Base-by-base conservation (phyloP, 148 eudicot species). In the Rhododendron henanense region DNA sequence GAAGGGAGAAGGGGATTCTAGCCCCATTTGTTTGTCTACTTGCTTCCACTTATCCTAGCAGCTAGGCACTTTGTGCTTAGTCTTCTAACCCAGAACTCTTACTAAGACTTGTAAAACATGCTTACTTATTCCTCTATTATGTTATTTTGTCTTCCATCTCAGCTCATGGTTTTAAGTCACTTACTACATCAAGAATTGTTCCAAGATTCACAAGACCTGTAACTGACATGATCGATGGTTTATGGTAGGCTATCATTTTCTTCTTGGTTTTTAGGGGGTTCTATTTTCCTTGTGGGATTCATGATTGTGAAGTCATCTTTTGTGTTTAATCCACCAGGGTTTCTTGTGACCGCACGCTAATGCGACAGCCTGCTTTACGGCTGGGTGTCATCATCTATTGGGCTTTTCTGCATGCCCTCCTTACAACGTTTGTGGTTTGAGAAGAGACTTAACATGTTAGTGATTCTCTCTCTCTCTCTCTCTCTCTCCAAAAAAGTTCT, bases 91-190 rank as follows among this genome's bases (percentile, higher is more conserved):
- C 16, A 35, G 77, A 50, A 83, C 50, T 37, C 61, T 53, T 85
- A 25, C 45, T 79, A 83, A 79, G 76, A 82, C 55, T 82, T 61
- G 6, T 28, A 83, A 37, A 82, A 65, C 78, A 25, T 67, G n/a
- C 51, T 53, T 28, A 39, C 61, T 53, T 84, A 67, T 16, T 39
- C 45, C 8, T 19, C 28, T 41, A 3, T 79, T 51, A 69, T 86
- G 71, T 86, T 71, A 23, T 79, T 18, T 57, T 25, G 78, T 69
- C 8, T 65, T 87, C 86, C 63, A 84, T 74, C 81, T 85, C 94
- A 97, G 99, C 98, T 87, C 99, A 97, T 88, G 99, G 99, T 87
- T 97, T 97, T 90, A 97, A 94, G 93, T 97, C 99, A 59, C 95
- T 97, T 78, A 91, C 99, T 47, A 93, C 95, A 13, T 97, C 98